Evolutionary conservation across 2,329 filamentous ascomycete genomes (phyloP).

Genomic region (Akanthomyces dipterigenus): DNA sequence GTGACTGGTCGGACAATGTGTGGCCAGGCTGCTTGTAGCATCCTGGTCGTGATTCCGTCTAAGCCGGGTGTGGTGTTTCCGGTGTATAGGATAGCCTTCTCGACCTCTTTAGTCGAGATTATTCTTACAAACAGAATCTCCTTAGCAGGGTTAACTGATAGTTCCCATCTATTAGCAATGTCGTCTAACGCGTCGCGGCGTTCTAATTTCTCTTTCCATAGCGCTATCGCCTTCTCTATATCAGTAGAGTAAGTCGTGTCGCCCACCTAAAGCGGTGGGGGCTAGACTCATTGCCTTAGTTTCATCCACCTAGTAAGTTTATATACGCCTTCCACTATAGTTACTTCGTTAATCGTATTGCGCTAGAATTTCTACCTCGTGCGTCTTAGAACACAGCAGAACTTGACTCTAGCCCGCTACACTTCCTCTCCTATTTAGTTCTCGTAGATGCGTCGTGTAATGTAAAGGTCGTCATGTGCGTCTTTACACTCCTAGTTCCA

Average conservation of each 20-base stretch:
- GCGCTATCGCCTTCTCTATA: not conserved
- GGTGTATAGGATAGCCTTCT: slow-evolving; percentile 1
- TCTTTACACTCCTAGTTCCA: not conserved
- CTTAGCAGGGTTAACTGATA: not conserved
- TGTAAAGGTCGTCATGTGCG: not conserved
- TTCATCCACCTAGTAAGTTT: slow-evolving; percentile 5
- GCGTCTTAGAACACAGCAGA: not conserved
- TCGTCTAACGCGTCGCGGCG: not conserved
- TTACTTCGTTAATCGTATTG: not conserved
- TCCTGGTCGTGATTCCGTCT: slow-evolving; percentile 4
- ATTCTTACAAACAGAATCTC: not conserved
- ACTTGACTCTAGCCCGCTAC: not conserved
- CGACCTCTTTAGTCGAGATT: not conserved
- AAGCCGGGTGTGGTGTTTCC: not conserved
- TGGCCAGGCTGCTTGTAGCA: slow-evolving; percentile 2
- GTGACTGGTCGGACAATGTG: slow-evolving; percentile 1
- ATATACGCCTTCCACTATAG: not conserved
- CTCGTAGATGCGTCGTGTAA: not conserved
- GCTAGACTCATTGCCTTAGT: not conserved
- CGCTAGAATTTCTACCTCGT: not conserved
- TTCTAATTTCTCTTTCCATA: slow-evolving; percentile 6
- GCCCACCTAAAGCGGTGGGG: slow-evolving; percentile 1
- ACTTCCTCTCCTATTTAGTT: not conserved
- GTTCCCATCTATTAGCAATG: not conserved
- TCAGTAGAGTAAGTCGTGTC: slow-evolving; percentile 3